Base-by-base conservation (phyloP, 805 yeast genomes). In the Kuraishia borneana region DNA sequence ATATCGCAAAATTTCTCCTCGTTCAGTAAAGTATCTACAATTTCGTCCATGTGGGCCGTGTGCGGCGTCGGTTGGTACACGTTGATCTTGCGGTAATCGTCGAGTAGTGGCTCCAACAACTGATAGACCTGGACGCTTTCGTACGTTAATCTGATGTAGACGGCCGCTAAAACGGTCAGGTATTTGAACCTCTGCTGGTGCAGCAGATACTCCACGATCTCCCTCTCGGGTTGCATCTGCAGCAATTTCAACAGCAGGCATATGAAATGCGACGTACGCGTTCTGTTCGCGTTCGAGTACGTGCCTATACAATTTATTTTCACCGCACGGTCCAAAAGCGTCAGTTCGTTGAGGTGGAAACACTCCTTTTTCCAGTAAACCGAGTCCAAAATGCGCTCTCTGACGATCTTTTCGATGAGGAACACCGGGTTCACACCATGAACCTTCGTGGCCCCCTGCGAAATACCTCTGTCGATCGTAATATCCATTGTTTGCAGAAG, bases 131-230 rank as follows among this genome's bases (percentile, higher is more conserved):
- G 65, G 17, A 47, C 58, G 2, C 73, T 56, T 6, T 62, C 50
- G 44, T 48, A 56, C 3, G 68, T 64, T 36, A 70, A 40, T 35
- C 92, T 53, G 9, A 68, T 52, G 48, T 83, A 88, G n/a, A 81
- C 47, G 21, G 88, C 63, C 1, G 76, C 71, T 36, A 89, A 50
- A 1, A 83, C 79, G 1, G 81, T 73, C 32, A 84, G 54, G 47
- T 85, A 87, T 53, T 84, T 83, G 66, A 88, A 88, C 36, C 78
- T 74, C 33, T 62, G 57, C 44, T 88, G 92, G 2, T 52, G 52
- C 9, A 80, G 55, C 41, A 71, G 66, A 35, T 74, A 66, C 13
- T 58, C 48, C 2, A 83, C 48, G 4, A 83, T 71, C 4, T 73
- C 82, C 8, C 48, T 46, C 2, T 65, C 45, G 0, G 96, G 96